phyloP scores from a whole-genome alignment of 2,329 filamentous ascomycete genomes.

The Orbilia oligospora region DNA sequence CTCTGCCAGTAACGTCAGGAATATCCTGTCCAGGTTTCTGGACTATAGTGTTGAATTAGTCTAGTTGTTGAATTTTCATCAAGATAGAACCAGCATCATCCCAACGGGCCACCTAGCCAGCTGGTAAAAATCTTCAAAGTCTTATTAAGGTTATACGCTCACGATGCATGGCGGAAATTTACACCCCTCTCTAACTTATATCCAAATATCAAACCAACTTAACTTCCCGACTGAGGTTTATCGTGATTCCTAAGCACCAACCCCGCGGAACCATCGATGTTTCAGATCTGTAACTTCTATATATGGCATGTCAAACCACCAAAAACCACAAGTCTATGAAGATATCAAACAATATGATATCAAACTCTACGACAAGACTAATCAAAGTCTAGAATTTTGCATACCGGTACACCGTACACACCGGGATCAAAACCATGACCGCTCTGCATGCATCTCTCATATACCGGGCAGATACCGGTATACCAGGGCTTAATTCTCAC shows the following conservation, averaged over 20 bases:
- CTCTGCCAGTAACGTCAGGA: no score
- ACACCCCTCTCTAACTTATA: not conserved
- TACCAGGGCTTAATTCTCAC: not conserved
- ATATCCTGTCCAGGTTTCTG: not conserved
- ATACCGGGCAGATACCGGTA: not conserved
- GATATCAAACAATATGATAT: not conserved
- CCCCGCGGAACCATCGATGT: not conserved
- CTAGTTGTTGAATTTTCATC: not conserved
- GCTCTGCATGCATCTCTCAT: not conserved
- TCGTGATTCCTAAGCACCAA: constrained; percentile 1
- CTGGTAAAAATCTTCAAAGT: not conserved
- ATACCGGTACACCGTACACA: not conserved
- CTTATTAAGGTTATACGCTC: not conserved
- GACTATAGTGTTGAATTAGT: not conserved
- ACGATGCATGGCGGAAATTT: not conserved
- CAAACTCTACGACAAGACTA: no score
- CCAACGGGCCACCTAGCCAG: not conserved
- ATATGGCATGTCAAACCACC: constrained; percentile 5
- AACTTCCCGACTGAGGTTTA: not conserved
- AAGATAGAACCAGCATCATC: not conserved
- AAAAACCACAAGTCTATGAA: not conserved
- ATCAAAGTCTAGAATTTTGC: not conserved
- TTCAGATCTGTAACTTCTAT: constrained; percentile 22
- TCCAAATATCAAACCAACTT: not conserved
- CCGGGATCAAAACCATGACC: not conserved